Evolutionary conservation across 257 asterid genomes (phyloP), one percentile per base, ranked within the genome.

Genomic region (Fraxinus quadrangulata): DNA sequence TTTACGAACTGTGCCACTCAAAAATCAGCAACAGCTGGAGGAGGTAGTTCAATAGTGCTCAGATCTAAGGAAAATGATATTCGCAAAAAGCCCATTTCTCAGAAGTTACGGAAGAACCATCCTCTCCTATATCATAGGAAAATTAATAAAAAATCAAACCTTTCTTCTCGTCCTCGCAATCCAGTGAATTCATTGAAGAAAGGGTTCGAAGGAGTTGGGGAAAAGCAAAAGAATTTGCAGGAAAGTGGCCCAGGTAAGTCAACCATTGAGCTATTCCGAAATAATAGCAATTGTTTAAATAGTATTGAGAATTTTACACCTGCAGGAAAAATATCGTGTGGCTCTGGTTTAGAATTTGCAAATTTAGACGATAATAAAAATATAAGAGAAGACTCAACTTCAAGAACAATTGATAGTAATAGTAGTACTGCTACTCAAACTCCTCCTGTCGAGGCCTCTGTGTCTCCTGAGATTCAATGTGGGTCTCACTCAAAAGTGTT

Each of bases 381-480:
- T 76, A 77, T 49, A 30, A 75, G 74, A 4, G 82, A 77, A 40
- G 79, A 84, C 70, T 73, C 84, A 72, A 59, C 72, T 71, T 45
- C 67, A 34, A 78, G 61, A 69, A 39, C 36, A 40, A 73, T 13
- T 34, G 45, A 69, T 79, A n/a, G 30, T 68, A 12, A 67, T 77
- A 67, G 76, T 77, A 77, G 65, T 56, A 47, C 5, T 79, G 70
- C 77, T 80, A 85, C 76, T 75, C 86, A 83, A 80, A 92, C 96
- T 37, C 98, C 99, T 59, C 98, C 99, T 16, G 77, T 93, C 75
- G 96, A 90, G 86, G 89, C 93, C 39, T 94, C 98, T 12, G 79
- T 88, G 16, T 94, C 99, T 72, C 98, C 99, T 74, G 97, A 94
- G 77, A 87, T 92, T 61, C 97, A 89, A 76, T 81, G 65, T 26